A percentile compares a stretch with the other conserved stretches of the same genome.
phyloP scores from a whole-genome alignment of 2,329 filamentous ascomycete species.

The Metarhizium anisopliae region DNA sequence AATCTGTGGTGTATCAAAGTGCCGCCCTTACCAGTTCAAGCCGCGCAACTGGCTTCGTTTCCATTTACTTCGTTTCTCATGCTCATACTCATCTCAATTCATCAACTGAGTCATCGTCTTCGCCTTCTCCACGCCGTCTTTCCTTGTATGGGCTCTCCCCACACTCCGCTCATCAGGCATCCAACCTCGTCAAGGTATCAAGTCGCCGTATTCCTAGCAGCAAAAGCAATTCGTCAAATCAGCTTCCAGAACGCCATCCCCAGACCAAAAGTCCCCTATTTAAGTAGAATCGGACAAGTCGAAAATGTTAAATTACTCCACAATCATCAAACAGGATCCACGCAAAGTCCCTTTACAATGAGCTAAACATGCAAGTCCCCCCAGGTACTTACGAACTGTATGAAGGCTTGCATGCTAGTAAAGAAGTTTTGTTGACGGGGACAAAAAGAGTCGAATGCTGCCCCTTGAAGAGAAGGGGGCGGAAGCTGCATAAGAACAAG shows the following conservation, averaged over 20 bases:
- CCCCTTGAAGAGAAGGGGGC: not conserved
- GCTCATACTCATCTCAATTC: not conserved
- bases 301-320: not conserved
- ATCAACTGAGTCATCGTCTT: not conserved
- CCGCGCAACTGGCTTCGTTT: not conserved
- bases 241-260: conserved; percentile 12
- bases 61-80: not conserved
- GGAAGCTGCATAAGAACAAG: conserved; percentile 3
- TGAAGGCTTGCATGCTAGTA: not conserved
- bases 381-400: not conserved
- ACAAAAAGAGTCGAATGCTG: conserved; percentile 1
- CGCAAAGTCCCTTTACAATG: not conserved
- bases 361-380: not conserved
- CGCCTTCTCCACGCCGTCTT: not conserved
- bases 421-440: conserved; percentile 1
- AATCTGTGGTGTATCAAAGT: not conserved
- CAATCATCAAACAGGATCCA: not conserved
- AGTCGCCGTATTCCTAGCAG: conserved; percentile 2
- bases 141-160: not conserved
- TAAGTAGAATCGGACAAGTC: conserved; percentile 3
- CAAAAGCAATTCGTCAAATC: conserved; percentile 1
- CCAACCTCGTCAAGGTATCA: conserved; percentile 5
- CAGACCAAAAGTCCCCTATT: conserved; percentile 10
- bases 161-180: not conserved
- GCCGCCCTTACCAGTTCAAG: not conserved